These are phyloP conservation scores for Lasiodiplodia sp. DNA, from an alignment of 2,329 filamentous ascomycete genomes.

Conservation along the genomic window DNA sequence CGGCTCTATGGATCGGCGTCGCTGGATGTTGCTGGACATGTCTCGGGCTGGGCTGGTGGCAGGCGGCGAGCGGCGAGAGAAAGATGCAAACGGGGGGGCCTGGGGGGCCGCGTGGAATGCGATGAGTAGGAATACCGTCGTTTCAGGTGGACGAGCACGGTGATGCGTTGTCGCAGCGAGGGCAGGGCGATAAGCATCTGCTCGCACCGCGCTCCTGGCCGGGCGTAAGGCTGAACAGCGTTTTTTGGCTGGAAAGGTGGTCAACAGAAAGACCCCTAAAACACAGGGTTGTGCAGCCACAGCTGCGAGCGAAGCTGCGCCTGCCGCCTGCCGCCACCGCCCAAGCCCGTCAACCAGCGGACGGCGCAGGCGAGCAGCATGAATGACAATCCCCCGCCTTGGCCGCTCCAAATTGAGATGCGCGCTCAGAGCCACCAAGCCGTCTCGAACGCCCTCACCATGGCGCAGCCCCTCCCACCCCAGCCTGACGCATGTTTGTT, in stretches of 20 bases:
- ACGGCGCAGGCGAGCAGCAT: not conserved
- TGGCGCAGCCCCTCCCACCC: not conserved
- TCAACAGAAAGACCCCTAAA: not conserved
- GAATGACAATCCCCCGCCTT: constrained; percentile 10
- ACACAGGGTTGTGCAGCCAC: constrained; percentile 17
- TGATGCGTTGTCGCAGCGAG: constrained; percentile 24
- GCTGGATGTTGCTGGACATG: constrained; percentile 28
- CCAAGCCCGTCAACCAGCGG: not conserved
- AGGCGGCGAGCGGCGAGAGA: not conserved
- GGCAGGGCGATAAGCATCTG: constrained; percentile 18
- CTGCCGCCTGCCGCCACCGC: not conserved
- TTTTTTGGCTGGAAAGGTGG: not conserved
- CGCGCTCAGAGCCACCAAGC: constrained; percentile 17
- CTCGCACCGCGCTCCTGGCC: not conserved
- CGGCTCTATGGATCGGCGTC: constrained; percentile 29
- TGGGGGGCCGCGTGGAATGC: constrained; percentile 23
- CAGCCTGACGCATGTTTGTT: constrained; percentile 4
- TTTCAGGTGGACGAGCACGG: constrained; percentile 24
- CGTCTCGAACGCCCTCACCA: not conserved
- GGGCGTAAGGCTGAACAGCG: constrained; percentile 17
- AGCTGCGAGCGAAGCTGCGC: not conserved
- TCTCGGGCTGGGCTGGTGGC: not conserved
- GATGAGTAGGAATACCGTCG: constrained; percentile 21
- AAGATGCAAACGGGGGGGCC: not conserved
- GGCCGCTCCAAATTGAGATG: constrained; percentile 22